A percentile compares a stretch with the other conserved stretches of the same genome.
phyloP scores from a whole-genome alignment of 768 basidiomycete genomes.

The Dentipellis sp. region DNA sequence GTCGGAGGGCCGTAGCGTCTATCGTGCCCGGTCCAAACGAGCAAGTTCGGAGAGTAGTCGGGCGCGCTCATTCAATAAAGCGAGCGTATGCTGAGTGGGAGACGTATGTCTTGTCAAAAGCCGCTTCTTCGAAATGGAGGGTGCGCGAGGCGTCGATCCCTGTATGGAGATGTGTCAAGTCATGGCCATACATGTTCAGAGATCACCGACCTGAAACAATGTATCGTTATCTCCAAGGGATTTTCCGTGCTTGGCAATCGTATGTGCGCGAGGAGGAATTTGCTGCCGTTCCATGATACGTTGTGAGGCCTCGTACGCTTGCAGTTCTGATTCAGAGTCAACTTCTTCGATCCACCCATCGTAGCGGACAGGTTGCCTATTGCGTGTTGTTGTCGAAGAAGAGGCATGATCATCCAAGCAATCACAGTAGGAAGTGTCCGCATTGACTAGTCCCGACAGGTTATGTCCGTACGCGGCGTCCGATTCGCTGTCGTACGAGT shows the following conservation, averaged over 20 bases:
- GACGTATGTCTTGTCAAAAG: conserved; percentile 26
- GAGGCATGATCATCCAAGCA: conserved; percentile 10
- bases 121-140: neutral
- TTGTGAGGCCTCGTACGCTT: conserved; percentile 27
- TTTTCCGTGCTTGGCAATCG: neutral
- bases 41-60: conserved; percentile 46
- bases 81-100: conserved; percentile 35
- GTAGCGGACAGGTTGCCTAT: conserved; percentile 31
- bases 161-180: too few relatives aligned
- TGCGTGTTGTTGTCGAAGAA: conserved; percentile 4
- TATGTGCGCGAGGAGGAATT: neutral
- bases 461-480: neutral
- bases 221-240: neutral
- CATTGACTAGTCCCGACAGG: conserved; percentile 3
- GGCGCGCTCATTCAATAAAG: conserved; percentile 50
- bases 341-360: conserved; percentile 46
- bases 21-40: conserved; percentile 22
- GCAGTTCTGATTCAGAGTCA: conserved; percentile 43
- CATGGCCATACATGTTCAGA: too few relatives aligned
- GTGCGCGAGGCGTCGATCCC: neutral
- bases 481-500: conserved; percentile 1
- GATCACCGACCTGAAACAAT: too few relatives aligned
- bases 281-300: neutral
- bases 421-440: conserved; percentile 12
- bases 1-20: neutral